phyloP scores from a whole-genome alignment of 2,329 filamentous ascomycete species.

The Didymellaceae sp. region DNA sequence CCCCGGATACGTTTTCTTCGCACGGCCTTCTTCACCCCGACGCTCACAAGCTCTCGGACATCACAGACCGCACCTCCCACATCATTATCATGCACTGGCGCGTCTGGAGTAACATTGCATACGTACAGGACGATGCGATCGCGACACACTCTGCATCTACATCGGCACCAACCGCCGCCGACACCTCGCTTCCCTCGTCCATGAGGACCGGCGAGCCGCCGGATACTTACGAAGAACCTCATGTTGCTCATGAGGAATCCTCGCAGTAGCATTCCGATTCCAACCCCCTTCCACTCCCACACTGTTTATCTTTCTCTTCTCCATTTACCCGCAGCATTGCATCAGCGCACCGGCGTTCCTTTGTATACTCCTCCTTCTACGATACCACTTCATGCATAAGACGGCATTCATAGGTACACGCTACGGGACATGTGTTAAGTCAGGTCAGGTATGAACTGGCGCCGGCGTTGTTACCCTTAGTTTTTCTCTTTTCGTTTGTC shows the following conservation, averaged over 20 bases:
- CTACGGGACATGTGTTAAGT: not conserved
- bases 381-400: slow-evolving; percentile 17
- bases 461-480: not conserved
- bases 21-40: slow-evolving; percentile 20
- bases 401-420: slow-evolving; percentile 1
- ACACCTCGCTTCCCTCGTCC: not conserved
- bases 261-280: too few relatives aligned
- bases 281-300: too few relatives aligned
- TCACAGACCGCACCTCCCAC: slow-evolving; percentile 81
- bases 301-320: not conserved
- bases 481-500: not conserved
- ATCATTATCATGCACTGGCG: slow-evolving; percentile 88
- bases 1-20: slow-evolving; percentile 32
- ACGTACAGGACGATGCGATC: slow-evolving; percentile 50
- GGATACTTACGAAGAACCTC: not conserved
- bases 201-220: slow-evolving; percentile 10
- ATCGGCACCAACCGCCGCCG: not conserved
- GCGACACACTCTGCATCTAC: not conserved
- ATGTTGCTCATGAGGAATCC: not conserved
- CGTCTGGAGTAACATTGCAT: slow-evolving; percentile 81
- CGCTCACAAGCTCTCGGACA: slow-evolving; percentile 61
- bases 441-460: not conserved
- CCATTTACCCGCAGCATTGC: not conserved
- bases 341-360: slow-evolving; percentile 8
- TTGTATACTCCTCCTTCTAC: not conserved